Evolutionary conservation across 306 rosid genomes (phyloP).

Genomic region (Trifolium fragiferum): DNA sequence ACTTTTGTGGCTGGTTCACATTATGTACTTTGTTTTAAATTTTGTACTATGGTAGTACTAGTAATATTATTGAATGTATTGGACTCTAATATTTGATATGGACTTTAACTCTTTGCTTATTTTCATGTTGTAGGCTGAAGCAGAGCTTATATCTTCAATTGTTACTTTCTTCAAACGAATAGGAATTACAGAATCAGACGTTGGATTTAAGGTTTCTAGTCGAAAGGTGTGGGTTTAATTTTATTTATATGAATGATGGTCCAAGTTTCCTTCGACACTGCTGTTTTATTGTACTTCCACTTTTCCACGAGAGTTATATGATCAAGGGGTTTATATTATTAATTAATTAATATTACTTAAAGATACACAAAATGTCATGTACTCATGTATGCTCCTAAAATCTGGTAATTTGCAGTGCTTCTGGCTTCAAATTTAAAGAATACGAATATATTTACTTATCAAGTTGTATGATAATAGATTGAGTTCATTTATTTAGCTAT

Average conservation of each 20-base stretch:
- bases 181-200: slow-evolving; percentile 88
- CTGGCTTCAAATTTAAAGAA: slow-evolving; percentile 28
- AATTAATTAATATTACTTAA: slow-evolving; percentile 15
- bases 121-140: slow-evolving; percentile 77
- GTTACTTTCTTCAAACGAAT: slow-evolving; percentile 83
- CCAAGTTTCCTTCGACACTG: slow-evolving; percentile 5
- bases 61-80: slow-evolving; percentile 31
- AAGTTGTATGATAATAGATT: slow-evolving; percentile 2
- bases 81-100: slow-evolving; percentile 20
- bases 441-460: not conserved
- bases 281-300: slow-evolving; percentile 28
- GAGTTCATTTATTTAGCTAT: not conserved
- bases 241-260: slow-evolving; percentile 29
- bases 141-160: slow-evolving; percentile 88
- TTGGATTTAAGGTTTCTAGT: slow-evolving; percentile 96
- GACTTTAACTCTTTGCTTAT: slow-evolving; percentile 28
- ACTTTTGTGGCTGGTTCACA: slow-evolving; percentile 36
- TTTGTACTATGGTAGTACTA: slow-evolving; percentile 19
- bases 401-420: slow-evolving; percentile 13
- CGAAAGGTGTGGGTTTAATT: slow-evolving; percentile 71
- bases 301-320: slow-evolving; percentile 28
- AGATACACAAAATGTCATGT: slow-evolving; percentile 9
- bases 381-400: slow-evolving; percentile 5
- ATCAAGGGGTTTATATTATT: slow-evolving; percentile 30
- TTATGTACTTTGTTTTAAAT: slow-evolving; percentile 15